Conservation (phyloP, 805 yeast genomes). For the Candida alai region DNA sequence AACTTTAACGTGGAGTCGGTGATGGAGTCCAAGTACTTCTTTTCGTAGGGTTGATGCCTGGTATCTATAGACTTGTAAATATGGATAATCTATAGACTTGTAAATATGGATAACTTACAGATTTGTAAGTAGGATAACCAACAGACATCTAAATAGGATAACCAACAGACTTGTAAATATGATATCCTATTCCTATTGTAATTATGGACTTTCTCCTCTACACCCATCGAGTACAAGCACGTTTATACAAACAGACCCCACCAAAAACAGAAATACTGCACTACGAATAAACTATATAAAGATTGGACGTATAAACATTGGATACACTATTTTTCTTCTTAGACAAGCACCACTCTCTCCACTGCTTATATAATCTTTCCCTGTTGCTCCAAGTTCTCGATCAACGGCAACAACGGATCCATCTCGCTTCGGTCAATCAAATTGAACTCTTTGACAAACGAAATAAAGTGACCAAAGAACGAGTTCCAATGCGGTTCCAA, state of each 20-base stretch:
- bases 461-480: constrained; percentile 88
- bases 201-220: no score
- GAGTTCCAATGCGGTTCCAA: constrained; percentile 98
- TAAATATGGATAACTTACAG: no score
- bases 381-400: constrained; percentile 77
- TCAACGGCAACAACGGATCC: constrained; percentile 72
- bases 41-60: constrained; percentile 41
- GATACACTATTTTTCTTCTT: neutral
- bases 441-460: constrained; percentile 80
- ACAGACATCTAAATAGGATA: no score
- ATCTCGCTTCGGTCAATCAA: constrained; percentile 76
- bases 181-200: no score
- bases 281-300: no score
- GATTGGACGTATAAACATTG: neutral
- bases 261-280: no score
- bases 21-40: constrained; percentile 75
- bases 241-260: neutral
- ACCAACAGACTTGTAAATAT: no score
- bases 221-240: neutral
- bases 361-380: constrained; percentile 65
- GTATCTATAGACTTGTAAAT: no score
- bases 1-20: constrained; percentile 75
- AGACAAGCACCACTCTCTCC: neutral
- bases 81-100: no score
- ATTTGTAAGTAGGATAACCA: neutral